These are phyloP conservation scores for Fraxinus floribunda DNA, from an alignment of 305 asterid genomes.

Conservation along the genomic window DNA sequence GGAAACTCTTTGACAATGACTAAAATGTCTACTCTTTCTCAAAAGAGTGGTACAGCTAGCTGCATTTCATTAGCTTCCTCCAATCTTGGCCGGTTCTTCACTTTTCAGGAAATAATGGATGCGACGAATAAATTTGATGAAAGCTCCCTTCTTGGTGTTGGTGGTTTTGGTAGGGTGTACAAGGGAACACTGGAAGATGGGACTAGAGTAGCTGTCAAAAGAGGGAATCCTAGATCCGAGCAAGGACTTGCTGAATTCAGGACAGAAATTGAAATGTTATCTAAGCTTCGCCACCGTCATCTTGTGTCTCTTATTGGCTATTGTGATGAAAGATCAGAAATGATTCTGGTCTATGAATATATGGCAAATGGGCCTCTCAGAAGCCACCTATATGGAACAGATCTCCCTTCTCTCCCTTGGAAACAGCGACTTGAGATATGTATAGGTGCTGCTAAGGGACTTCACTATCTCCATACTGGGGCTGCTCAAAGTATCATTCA, in stretches of 20 bases:
- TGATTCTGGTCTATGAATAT: constrained; percentile 93
- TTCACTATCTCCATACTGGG: constrained; percentile 97
- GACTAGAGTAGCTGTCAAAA: constrained; percentile 78
- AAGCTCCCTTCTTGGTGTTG: constrained; percentile 87
- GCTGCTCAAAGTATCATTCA: constrained; percentile 91
- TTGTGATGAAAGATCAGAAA: constrained; percentile 94
- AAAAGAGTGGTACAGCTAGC: constrained; percentile 90
- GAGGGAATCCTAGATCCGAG: constrained; percentile 96
- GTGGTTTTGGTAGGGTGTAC: constrained; percentile 97
- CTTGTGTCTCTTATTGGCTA: constrained; percentile 95
- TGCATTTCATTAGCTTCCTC: constrained; percentile 81
- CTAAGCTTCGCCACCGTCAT: constrained; percentile 97
- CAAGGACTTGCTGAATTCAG: constrained; percentile 96
- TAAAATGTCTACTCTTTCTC: constrained; percentile 83
- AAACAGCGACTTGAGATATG: constrained; percentile 93
- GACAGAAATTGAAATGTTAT: constrained; percentile 94
- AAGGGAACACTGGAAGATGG: constrained; percentile 93
- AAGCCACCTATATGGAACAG: constrained; percentile 92
- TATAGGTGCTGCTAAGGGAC: constrained; percentile 95
- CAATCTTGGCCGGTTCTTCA: constrained; percentile 77
- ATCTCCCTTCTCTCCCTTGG: constrained; percentile 91
- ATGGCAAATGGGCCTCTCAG: constrained; percentile 99
- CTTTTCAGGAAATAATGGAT: constrained; percentile 84
- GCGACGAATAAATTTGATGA: constrained; percentile 91
- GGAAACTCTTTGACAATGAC: constrained; percentile 87